Evolutionary conservation across 768 basidiomycete genomes (phyloP), one percentile per base, ranked within the genome.

Genomic region (Mrakia frigida): DNA sequence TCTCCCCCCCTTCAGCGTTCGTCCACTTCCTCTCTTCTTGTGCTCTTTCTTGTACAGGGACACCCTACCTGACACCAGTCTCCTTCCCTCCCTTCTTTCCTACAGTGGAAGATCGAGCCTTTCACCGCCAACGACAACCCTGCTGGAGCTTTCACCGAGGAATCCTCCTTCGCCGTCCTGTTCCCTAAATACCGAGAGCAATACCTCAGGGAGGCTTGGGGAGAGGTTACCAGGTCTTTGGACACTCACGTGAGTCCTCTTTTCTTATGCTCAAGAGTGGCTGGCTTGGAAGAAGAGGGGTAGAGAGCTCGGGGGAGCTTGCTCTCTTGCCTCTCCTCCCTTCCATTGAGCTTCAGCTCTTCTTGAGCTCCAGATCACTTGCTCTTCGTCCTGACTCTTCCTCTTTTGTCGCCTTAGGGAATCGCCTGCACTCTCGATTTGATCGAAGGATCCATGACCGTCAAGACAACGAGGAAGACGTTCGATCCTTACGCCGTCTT

Each of bases 161-260:
- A 99, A 85, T 97, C 94, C 4, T 96, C 94, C 0, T 99, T 98
- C 81, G 96, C 96, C 14, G 96, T 97, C 1, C 88, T 99, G 14
- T 99, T 99, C 84, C 97, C 97, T 18, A 98, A 97, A 84, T 98
- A 98, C 82, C 89, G 97, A 80, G 97, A 99, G 87, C 94, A 91
- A 81, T 98, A 98, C 81, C 85, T 99, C 69, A 88, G 94, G 61
- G 94, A 98, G 83, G 90, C 92, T 70, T 99, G 97, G 97, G 90
- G 91, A 79, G 90, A 90, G 2, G 92, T 96, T 16, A 96, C 94
- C 0, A 87, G 88, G 76, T 88, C 92, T 16, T 84, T 99, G 68
- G 94, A 98, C 60, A 79, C 88, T 23, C 89, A 94, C 84, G 94
- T 93, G 80, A 67, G 86, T 81, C 25, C 16, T 25, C 23, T 21